Percentiles rank a stretch among this genome's conserved stretches.
Evolutionary conservation across 257 asterid genomes (phyloP).

Genomic region (Ballota nigra): DNA sequence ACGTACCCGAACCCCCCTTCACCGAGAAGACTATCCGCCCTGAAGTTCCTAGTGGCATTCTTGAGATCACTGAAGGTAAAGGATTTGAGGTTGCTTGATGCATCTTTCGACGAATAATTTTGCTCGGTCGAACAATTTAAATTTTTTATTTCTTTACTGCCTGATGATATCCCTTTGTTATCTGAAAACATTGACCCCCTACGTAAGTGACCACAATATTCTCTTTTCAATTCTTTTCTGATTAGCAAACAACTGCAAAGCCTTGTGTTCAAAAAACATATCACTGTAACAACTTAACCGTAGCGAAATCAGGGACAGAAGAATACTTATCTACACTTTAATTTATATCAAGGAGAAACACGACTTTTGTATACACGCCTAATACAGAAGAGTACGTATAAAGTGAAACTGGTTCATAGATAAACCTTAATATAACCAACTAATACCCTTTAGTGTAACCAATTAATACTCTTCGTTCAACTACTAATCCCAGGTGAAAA

Average conservation of each 20-base stretch:
- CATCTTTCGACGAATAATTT: slow-evolving; percentile 25
- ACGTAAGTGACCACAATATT: not conserved
- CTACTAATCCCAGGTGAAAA: too few relatives aligned
- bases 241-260: not conserved
- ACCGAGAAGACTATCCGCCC: slow-evolving; percentile 42
- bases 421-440: too few relatives aligned
- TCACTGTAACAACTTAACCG: not conserved
- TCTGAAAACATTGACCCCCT: slow-evolving; percentile 25
- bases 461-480: too few relatives aligned
- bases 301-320: too few relatives aligned
- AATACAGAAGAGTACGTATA: too few relatives aligned
- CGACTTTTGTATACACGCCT: too few relatives aligned
- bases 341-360: too few relatives aligned
- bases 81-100: slow-evolving; percentile 37
- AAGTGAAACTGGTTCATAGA: too few relatives aligned
- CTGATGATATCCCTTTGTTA: slow-evolving; percentile 26
- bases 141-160: slow-evolving; percentile 20
- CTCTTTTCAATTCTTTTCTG: not conserved
- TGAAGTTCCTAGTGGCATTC: slow-evolving; percentile 41
- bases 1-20: slow-evolving; percentile 54
- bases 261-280: not conserved
- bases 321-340: too few relatives aligned
- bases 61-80: slow-evolving; percentile 41
- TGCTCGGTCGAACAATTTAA: slow-evolving; percentile 5
- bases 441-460: too few relatives aligned